These are phyloP conservation scores for Salmacisia buchloeana DNA, from an alignment of 1,284 basidiomycete genomes.

Conservation along the genomic window DNA sequence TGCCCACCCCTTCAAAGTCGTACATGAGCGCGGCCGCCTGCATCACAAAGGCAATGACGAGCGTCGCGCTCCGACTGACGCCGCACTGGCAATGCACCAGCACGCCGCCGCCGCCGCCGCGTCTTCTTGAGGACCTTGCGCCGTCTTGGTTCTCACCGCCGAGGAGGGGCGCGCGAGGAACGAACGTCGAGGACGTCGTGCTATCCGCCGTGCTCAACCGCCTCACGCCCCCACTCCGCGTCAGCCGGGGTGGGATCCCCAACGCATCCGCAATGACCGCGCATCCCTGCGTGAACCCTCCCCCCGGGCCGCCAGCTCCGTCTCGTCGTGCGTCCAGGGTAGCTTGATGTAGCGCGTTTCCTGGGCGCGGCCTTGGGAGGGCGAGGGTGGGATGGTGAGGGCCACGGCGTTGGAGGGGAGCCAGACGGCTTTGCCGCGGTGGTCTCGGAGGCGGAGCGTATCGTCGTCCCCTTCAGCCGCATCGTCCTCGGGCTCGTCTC, in stretches of 20 bases:
- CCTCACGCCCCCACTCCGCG: slow-evolving; percentile 12
- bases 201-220: not conserved
- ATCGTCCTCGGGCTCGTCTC: not conserved
- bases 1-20: slow-evolving; percentile 22
- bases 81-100: slow-evolving; percentile 67
- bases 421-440: slow-evolving; percentile 4
- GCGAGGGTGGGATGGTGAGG: slow-evolving; percentile 21
- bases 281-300: slow-evolving; percentile 38
- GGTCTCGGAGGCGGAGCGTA: not conserved
- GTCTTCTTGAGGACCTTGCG: not conserved
- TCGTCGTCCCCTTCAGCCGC: not conserved
- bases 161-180: not conserved
- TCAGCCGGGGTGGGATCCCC: slow-evolving; percentile 62
- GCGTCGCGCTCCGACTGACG: slow-evolving; percentile 85
- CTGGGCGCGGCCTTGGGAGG: slow-evolving; percentile 11
- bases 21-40: slow-evolving; percentile 72
- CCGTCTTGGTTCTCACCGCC: not conserved
- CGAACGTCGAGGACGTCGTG: not conserved
- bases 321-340: slow-evolving; percentile 72
- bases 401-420: slow-evolving; percentile 31
- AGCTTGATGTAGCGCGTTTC: slow-evolving; percentile 71
- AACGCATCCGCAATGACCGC: slow-evolving; percentile 39
- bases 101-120: slow-evolving; percentile 20
- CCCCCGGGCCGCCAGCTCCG: slow-evolving; percentile 30
- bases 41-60: slow-evolving; percentile 92